Percentiles rank a stretch among this genome's conserved stretches.
phyloP scores from a whole-genome alignment of 2,329 filamentous ascomycete genomes.

The Mycocentrospora acerina region DNA sequence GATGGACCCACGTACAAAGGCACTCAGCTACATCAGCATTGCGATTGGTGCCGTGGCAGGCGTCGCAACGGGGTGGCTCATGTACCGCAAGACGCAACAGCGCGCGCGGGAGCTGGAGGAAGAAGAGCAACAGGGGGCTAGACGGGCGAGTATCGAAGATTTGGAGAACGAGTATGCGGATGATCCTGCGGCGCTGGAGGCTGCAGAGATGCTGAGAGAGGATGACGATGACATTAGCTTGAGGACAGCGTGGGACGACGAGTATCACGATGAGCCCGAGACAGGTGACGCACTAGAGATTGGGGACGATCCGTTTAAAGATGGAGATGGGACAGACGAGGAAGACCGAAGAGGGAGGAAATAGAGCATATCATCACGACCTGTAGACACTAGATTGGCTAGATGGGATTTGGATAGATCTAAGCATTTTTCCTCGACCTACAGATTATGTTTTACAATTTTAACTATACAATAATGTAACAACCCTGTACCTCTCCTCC shows the following conservation, averaged over 20 bases:
- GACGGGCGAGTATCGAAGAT: constrained; percentile 34
- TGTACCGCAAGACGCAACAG: constrained; percentile 66
- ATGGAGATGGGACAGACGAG: constrained; percentile 37
- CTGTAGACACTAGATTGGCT: too few relatives aligned
- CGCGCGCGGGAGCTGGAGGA: constrained; percentile 53
- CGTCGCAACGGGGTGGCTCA: constrained; percentile 74
- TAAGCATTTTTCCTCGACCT: too few relatives aligned
- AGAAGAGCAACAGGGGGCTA: constrained; percentile 45
- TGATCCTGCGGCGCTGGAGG: constrained; percentile 47
- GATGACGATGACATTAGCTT: constrained; percentile 55
- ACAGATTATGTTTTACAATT: too few relatives aligned
- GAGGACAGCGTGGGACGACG: constrained; percentile 51
- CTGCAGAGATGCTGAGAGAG: constrained; percentile 45
- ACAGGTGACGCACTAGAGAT: constrained; percentile 45
- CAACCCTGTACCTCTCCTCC: too few relatives aligned
- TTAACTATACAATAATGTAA: too few relatives aligned
- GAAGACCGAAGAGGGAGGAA: constrained; percentile 18
- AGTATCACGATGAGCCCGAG: constrained; percentile 47
- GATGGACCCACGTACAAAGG: constrained; percentile 77
- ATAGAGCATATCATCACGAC: neutral
- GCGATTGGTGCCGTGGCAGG: constrained; percentile 70
- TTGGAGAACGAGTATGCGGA: constrained; percentile 47
- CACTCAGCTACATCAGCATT: constrained; percentile 83
- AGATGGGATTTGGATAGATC: too few relatives aligned
- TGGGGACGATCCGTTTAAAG: constrained; percentile 47